Conservation (phyloP, 2,329 filamentous ascomycete genomes). For the Apiospora arundinis region DNA sequence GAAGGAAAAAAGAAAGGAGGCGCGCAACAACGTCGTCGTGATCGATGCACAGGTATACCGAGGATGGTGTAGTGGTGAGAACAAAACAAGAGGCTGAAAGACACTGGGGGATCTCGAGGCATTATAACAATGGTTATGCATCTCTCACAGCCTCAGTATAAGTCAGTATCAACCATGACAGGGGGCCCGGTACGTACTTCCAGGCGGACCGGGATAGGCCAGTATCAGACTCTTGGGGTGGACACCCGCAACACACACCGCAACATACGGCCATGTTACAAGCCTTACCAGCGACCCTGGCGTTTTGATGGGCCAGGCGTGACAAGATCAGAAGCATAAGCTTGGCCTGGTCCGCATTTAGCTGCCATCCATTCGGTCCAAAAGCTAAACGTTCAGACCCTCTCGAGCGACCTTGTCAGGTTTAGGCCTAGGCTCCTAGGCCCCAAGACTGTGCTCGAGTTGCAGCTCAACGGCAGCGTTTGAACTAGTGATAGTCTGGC, state of each 20-base stretch:
- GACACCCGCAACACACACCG: slow-evolving; percentile 35
- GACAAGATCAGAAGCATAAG: slow-evolving; percentile 43
- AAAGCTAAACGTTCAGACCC: slow-evolving; percentile 19
- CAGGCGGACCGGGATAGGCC: slow-evolving; percentile 23
- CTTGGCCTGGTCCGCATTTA: slow-evolving; percentile 41
- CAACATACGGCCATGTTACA: slow-evolving; percentile 49
- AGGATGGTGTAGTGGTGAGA: slow-evolving; percentile 43
- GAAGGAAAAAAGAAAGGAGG: slow-evolving; percentile 45
- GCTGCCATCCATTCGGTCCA: slow-evolving; percentile 31
- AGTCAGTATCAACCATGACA: slow-evolving; percentile 15
- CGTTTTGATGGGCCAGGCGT: slow-evolving; percentile 41
- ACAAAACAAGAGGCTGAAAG: slow-evolving; percentile 45
- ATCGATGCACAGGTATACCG: slow-evolving; percentile 36
- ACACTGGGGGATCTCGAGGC: slow-evolving; percentile 34
- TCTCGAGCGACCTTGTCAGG: not conserved
- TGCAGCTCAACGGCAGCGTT: slow-evolving; percentile 15
- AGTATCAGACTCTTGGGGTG: slow-evolving; percentile 38
- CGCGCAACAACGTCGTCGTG: slow-evolving; percentile 42
- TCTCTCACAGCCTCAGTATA: slow-evolving; percentile 25
- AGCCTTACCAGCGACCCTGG: slow-evolving; percentile 33
- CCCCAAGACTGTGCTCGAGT: not conserved
- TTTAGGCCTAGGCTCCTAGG: not conserved
- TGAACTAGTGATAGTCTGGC: not conserved
- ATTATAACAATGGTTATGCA: slow-evolving; percentile 46
- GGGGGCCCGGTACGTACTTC: slow-evolving; percentile 20